These are phyloP conservation scores for Beauveria sp. DNA, from an alignment of 2,329 filamentous ascomycete genomes.

Conservation along the genomic window DNA sequence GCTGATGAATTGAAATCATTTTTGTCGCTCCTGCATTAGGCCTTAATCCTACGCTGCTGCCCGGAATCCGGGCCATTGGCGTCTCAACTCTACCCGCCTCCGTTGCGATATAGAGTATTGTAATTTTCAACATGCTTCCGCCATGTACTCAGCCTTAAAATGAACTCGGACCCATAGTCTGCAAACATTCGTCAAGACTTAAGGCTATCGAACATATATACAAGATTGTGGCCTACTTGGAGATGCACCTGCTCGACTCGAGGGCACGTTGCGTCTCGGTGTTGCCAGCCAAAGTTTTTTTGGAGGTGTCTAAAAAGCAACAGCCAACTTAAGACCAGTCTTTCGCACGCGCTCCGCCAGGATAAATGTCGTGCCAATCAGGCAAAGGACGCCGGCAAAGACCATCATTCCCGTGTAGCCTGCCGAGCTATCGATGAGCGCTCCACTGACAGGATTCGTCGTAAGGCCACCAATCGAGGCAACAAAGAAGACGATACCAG, in stretches of 20 bases:
- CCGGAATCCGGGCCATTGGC: too few relatives aligned
- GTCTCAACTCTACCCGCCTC: too few relatives aligned
- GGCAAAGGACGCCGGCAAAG: constrained; percentile 26
- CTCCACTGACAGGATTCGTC: constrained; percentile 49
- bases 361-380: constrained; percentile 22
- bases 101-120: too few relatives aligned
- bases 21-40: too few relatives aligned
- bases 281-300: background rate
- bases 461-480: constrained; percentile 48
- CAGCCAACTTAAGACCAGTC: constrained; percentile 20
- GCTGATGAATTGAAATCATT: too few relatives aligned
- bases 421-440: constrained; percentile 24
- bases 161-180: too few relatives aligned
- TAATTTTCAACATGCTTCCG: too few relatives aligned
- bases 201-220: background rate
- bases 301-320: background rate
- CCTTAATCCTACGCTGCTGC: too few relatives aligned
- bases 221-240: background rate
- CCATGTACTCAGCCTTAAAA: accelerated
- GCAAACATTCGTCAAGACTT: background rate
- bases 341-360: constrained; percentile 18
- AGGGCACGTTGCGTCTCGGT: background rate
- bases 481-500: constrained; percentile 40
- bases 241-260: background rate
- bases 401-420: constrained; percentile 30